Percentiles rank a stretch among this genome's conserved stretches.
Conservation (phyloP, 176 grass and related monocot species). For the Eragrostis nindensis region DNA sequence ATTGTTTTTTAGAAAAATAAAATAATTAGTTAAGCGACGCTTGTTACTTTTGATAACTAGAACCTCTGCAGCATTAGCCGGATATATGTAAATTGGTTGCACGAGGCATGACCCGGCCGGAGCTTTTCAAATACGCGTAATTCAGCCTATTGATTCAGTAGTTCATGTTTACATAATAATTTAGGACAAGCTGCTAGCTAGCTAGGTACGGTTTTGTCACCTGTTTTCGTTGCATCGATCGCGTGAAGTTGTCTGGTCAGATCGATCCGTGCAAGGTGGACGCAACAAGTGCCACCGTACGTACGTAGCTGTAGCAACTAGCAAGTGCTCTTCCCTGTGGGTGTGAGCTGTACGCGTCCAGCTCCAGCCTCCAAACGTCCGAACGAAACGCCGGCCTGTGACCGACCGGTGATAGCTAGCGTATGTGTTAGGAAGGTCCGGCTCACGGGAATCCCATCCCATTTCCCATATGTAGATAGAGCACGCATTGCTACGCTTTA, state of each 20-base stretch:
- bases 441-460: constrained; percentile 44
- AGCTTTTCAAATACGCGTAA: too few relatives aligned
- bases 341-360: constrained; percentile 27
- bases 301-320: constrained; percentile 22
- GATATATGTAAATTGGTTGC: too few relatives aligned
- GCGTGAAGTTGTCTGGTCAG: not conserved
- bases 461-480: not conserved
- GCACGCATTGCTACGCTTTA: not conserved
- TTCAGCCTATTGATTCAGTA: too few relatives aligned
- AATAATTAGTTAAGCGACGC: too few relatives aligned
- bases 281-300: not conserved
- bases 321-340: constrained; percentile 23
- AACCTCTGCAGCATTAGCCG: too few relatives aligned
- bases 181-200: not conserved
- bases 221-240: not conserved
- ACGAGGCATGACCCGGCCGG: too few relatives aligned
- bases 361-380: not conserved
- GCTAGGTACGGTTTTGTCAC: too few relatives aligned
- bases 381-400: constrained; percentile 11
- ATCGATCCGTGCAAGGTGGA: not conserved
- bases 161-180: too few relatives aligned
- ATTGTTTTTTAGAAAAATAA: too few relatives aligned
- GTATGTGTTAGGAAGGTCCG: constrained; percentile 16
- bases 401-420: not conserved
- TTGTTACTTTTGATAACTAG: too few relatives aligned